Evolutionary conservation across 2,329 filamentous ascomycete genomes (phyloP), one percentile per base, ranked within the genome.

Genomic region (Penicillium sp.): DNA sequence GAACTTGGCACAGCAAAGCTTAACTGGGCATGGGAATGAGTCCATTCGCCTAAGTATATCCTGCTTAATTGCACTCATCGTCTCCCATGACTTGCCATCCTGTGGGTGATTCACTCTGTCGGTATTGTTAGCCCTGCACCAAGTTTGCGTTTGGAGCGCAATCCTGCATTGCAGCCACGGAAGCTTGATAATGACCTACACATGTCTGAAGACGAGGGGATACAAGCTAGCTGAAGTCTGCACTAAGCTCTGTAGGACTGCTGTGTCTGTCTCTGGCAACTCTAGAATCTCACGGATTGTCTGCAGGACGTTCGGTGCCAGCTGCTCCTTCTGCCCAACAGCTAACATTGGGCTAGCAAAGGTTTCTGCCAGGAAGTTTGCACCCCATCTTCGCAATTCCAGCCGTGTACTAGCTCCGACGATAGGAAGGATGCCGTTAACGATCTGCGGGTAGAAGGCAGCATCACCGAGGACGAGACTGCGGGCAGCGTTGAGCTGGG

Each of bases 1-100:
- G 75, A 99, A 99, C 76, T 99, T 99, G 82, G 97, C 89, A 79
- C 94, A 97, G 81, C 92, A 96, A 73, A 97, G 88, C 68, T 88
- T 88, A 62, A 97, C 85, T 3, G 91, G 89, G 13, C 88, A 83
- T 15, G 85, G 79, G 19, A 90, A 88, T 43, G 81, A 84, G 67
- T 97, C 93, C 93, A 96, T 97, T 69, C 94, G 86, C 59, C 86
- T 86, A 59, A 99, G 77, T 65, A 99, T 94, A 68, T 88, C 89
- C 55, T 89, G 86, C 79, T 99, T 99, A 77, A 97, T 93, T 12
- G 87, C 84, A 53, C 86, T 83, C 85, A 97, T 96, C 63, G 88
- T 86, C 71, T 94, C 89, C 94, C 94, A 99, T 45, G 89, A 86
- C 57, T 88, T 82, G 41, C 80, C 82, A 72, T 97, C 91, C 78